Conservation (phyloP, 2,329 filamentous ascomycete genomes). For the Exophiala sp. region DNA sequence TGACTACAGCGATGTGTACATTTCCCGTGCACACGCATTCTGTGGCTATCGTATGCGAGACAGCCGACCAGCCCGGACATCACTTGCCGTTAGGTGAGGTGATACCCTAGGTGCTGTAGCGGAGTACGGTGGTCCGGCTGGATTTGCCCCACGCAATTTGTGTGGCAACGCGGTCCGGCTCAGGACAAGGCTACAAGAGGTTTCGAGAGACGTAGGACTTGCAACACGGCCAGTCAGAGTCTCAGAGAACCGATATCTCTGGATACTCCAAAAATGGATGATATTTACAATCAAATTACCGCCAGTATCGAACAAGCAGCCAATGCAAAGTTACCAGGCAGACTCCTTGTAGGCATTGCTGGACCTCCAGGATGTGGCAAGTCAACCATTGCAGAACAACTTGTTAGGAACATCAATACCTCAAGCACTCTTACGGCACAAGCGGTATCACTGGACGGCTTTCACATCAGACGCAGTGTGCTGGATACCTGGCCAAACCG, state of each 20-base stretch:
- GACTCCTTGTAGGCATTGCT: constrained; percentile 27
- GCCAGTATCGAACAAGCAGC: background rate
- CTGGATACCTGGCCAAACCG: constrained; percentile 35
- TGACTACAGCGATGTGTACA: too few relatives aligned
- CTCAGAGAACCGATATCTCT: background rate
- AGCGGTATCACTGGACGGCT: constrained; percentile 39
- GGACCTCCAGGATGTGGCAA: constrained; percentile 37
- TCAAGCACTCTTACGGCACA: constrained; percentile 2
- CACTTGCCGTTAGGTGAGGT: too few relatives aligned
- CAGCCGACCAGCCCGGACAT: too few relatives aligned
- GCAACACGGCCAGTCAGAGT: background rate
- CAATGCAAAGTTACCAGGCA: background rate
- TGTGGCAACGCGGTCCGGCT: too few relatives aligned
- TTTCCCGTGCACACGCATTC: too few relatives aligned
- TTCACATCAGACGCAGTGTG: constrained; percentile 33
- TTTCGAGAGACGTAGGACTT: too few relatives aligned
- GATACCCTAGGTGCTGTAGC: too few relatives aligned
- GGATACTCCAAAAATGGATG: constrained; percentile 1
- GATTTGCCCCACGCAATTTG: too few relatives aligned
- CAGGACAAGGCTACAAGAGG: too few relatives aligned
- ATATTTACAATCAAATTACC: background rate
- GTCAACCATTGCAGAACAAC: constrained; percentile 33
- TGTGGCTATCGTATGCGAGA: too few relatives aligned
- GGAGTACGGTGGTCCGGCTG: too few relatives aligned
- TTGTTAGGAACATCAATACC: constrained; percentile 31